Evolutionary conservation across 1,139 yeast genomes (phyloP), one percentile per base, ranked within the genome.

Genomic region (Geotrichum australiense): DNA sequence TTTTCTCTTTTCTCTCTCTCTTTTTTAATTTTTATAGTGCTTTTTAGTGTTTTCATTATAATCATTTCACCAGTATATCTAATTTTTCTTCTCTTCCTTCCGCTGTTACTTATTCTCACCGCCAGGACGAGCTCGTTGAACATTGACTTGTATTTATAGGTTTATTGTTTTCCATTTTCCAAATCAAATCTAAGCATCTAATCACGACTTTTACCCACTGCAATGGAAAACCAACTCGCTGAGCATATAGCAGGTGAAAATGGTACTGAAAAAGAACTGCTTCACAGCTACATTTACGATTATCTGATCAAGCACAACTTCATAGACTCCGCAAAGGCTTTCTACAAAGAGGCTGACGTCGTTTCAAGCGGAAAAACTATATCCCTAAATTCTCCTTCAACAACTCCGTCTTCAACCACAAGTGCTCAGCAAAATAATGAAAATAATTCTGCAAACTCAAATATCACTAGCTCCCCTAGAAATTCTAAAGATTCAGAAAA

Each of bases 281-380:
- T 89, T 49, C 84, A 87, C 56, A 85, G 89, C 14, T 87, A 86
- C 61, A 80, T 89, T 32, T 84, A 85, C 58, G 96, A 89, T 63
- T 89, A 86, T 55, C 68, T 89, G 47, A 63, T 82, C 54, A 87
- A 87, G 61, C 78, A 83, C 44, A 73, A 83, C 34, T 69, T 85
- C 42, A 71, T 74, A 8, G 78, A 78, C 45, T 77, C 94, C 1
- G 95, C 96, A 2, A 69, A 70, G 44, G 72, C 74, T 21, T 85
- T 87, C 58, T 76, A 74, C 50, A 73, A 72, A 49, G 96, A 87
- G 59, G 87, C 89, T 0, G 85, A 78, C 39, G 50, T 62, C 20
- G 42, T 46, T 38, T 43, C 55, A 37, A 54, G 25, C 39, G 51
- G 30, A 18, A 36, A 36, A 28, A 36, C 40, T 2, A 36, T 38